A percentile compares a stretch with the other conserved stretches of the same genome.
Conservation (phyloP, 768 basidiomycete genomes). For the Epithele typhae region DNA sequence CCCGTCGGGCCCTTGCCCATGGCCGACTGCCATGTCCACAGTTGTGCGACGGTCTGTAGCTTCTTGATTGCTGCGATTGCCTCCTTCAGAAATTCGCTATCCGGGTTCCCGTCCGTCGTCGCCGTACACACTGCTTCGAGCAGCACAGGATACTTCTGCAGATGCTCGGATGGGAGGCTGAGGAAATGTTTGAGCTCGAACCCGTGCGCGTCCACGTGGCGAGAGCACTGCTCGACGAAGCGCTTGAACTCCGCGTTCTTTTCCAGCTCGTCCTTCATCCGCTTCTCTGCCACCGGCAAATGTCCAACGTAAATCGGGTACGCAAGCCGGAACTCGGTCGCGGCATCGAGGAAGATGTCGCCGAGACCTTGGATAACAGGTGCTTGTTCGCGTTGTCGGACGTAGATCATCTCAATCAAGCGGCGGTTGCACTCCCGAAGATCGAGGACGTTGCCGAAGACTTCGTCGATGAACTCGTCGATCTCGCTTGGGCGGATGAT, state of each 20-base stretch:
- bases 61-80: constrained; percentile 83
- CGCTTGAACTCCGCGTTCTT: constrained; percentile 74
- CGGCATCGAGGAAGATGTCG: constrained; percentile 83
- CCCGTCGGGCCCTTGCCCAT: constrained; percentile 78
- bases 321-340: constrained; percentile 79
- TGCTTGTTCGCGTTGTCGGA: constrained; percentile 79
- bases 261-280: constrained; percentile 83
- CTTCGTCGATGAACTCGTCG: constrained; percentile 83
- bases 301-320: constrained; percentile 87
- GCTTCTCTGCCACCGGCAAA: constrained; percentile 80
- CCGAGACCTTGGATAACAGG: constrained; percentile 84
- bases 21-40: constrained; percentile 86
- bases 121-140: constrained; percentile 85
- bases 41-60: constrained; percentile 73
- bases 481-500: constrained; percentile 54
- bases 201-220: constrained; percentile 52
- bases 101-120: constrained; percentile 76
- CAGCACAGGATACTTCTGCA: constrained; percentile 80
- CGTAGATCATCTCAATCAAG: constrained; percentile 81
- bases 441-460: constrained; percentile 86
- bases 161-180: constrained; percentile 73
- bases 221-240: constrained; percentile 68
- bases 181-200: constrained; percentile 77
- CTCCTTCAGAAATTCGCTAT: constrained; percentile 76
- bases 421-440: constrained; percentile 80